Conservation (phyloP, 148 eudicot genomes). For the Rhododendron ovatum region DNA sequence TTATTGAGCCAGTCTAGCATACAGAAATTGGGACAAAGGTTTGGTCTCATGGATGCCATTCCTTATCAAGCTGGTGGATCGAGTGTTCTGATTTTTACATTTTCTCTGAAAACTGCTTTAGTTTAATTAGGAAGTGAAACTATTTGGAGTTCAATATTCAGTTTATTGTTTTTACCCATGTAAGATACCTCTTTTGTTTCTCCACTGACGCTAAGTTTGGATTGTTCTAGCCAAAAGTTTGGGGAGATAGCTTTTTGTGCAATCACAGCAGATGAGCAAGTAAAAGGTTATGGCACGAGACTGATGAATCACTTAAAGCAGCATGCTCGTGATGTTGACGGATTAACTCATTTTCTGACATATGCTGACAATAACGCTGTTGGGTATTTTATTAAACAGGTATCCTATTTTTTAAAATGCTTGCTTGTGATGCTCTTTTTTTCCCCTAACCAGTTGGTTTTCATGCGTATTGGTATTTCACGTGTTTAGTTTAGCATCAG, state of each 20-base stretch:
- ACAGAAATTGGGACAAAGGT: not conserved
- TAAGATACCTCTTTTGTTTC: slow-evolving; percentile 3
- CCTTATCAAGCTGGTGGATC: not conserved
- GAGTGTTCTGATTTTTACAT: not conserved
- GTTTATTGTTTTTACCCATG: not conserved
- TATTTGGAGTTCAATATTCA: not conserved
- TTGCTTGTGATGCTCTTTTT: not conserved
- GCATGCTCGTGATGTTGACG: slow-evolving; percentile 95
- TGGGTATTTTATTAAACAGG: slow-evolving; percentile 98
- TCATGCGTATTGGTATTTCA: not conserved
- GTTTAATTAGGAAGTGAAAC: not conserved
- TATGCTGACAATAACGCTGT: slow-evolving; percentile 99
- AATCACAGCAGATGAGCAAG: slow-evolving; percentile 95
- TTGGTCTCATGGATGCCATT: not conserved
- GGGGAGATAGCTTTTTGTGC: slow-evolving; percentile 99
- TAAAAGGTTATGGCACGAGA: slow-evolving; percentile 98
- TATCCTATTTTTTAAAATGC: slow-evolving; percentile 8
- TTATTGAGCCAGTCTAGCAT: not conserved
- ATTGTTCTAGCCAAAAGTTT: slow-evolving; percentile 73
- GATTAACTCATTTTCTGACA: slow-evolving; percentile 92
- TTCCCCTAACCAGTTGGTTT: not conserved
- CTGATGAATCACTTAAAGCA: slow-evolving; percentile 95
- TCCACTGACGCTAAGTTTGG: slow-evolving; percentile 4
- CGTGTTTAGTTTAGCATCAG: not conserved
- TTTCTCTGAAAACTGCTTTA: not conserved